Percentiles rank a stretch among this genome's conserved stretches.
Evolutionary conservation across 805 yeast genomes (phyloP).

Genomic region (Barnettozyma vustinii): DNA sequence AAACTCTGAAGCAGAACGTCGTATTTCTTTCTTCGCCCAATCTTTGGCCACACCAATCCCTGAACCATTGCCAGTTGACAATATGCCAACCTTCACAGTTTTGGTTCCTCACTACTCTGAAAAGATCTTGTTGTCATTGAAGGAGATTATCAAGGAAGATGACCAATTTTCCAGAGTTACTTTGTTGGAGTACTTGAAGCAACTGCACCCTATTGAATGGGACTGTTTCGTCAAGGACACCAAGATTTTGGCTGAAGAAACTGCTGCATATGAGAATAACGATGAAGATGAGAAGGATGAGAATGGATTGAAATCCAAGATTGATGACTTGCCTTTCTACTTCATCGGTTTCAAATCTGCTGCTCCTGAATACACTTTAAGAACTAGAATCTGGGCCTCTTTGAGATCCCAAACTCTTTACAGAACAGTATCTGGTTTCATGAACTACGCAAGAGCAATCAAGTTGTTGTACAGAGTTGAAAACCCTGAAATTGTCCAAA

Average conservation of each 20-base stretch:
- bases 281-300: constrained; percentile 49
- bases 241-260: constrained; percentile 89
- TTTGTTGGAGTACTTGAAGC: constrained; percentile 87
- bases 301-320: constrained; percentile 71
- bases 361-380: constrained; percentile 91
- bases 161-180: constrained; percentile 95
- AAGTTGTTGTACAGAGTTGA: constrained; percentile 91
- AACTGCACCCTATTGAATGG: constrained; percentile 96
- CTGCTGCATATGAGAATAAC: constrained; percentile 61
- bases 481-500: constrained; percentile 91
- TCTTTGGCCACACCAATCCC: constrained; percentile 98
- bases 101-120: constrained; percentile 95
- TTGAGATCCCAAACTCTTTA: constrained; percentile 93
- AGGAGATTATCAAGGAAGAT: constrained; percentile 95
- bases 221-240: constrained; percentile 96
- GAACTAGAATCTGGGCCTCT: constrained; percentile 99
- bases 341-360: constrained; percentile 97
- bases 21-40: constrained; percentile 98
- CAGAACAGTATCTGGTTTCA: constrained; percentile 96
- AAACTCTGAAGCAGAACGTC: constrained; percentile 98
- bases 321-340: constrained; percentile 89
- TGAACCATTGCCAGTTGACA: constrained; percentile 98
- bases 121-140: constrained; percentile 85
- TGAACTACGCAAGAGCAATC: constrained; percentile 97
- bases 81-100: constrained; percentile 99